Evolutionary conservation across 257 asterid species (phyloP).

Genomic region (Solanum pennellii): DNA sequence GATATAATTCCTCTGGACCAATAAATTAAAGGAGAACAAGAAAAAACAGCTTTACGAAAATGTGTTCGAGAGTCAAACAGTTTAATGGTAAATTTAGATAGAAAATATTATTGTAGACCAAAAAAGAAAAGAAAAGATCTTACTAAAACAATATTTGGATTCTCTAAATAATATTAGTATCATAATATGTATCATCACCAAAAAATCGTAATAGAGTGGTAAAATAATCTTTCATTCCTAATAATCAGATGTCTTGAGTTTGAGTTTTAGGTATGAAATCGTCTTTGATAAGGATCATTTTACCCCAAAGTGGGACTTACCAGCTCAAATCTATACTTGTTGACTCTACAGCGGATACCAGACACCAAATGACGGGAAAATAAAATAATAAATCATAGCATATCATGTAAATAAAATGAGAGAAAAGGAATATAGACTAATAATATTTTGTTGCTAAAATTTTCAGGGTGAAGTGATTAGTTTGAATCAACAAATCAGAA

Average conservation of each 20-base stretch:
- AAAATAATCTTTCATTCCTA: background rate
- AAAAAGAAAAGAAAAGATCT: background rate
- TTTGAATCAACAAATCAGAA: slow-evolving; percentile 43
- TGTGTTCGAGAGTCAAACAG: no score
- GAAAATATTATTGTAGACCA: background rate
- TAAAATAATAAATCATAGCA: no score
- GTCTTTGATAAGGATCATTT: background rate
- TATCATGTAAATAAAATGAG: background rate
- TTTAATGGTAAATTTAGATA: no score
- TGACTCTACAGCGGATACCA: no score
- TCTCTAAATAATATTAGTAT: background rate
- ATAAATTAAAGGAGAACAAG: background rate
- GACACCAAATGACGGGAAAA: background rate
- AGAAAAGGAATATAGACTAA: background rate
- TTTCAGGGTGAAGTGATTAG: slow-evolving; percentile 46
- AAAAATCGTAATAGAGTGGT: background rate
- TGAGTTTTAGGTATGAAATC: background rate
- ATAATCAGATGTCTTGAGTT: background rate
- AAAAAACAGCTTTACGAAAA: background rate
- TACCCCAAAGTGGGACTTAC: background rate
- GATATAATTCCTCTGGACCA: background rate
- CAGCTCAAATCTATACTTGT: no score
- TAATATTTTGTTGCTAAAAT: background rate
- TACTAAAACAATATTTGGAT: background rate
- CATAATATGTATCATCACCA: background rate